Percentiles rank a stretch among this genome's conserved stretches.
phyloP scores from a whole-genome alignment of 352 stramenopile genomes.

The Phytophthora citricola region DNA sequence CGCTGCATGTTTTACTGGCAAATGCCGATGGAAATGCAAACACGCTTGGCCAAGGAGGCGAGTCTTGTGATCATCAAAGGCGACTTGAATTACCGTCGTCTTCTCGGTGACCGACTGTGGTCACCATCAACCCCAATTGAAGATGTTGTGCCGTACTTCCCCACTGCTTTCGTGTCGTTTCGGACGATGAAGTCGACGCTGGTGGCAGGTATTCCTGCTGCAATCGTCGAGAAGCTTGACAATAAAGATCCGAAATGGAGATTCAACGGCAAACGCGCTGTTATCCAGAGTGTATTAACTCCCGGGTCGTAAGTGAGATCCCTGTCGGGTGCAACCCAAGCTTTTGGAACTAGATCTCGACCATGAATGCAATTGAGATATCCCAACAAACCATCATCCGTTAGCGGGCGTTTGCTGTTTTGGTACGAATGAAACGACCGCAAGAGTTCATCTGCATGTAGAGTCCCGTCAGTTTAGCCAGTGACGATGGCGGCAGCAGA shows the following conservation, averaged over 20 bases:
- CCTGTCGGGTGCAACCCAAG: background rate
- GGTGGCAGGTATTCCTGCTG: conserved; percentile 59
- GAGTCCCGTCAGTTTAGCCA: conserved; percentile 13
- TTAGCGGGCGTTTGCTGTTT: background rate
- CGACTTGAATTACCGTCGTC: conserved; percentile 96
- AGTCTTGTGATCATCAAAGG: conserved; percentile 97
- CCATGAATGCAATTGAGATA: background rate
- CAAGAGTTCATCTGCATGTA: background rate
- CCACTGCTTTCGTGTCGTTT: conserved; percentile 66
- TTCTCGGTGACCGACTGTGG: conserved; percentile 95
- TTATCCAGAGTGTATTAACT: conserved; percentile 62
- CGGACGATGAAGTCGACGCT: conserved; percentile 81
- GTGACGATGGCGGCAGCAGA: conserved; percentile 42
- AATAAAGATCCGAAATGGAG: conserved; percentile 63
- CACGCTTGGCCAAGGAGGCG: conserved; percentile 39
- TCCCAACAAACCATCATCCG: background rate
- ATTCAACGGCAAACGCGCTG: conserved; percentile 70
- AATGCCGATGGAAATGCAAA: conserved; percentile 47
- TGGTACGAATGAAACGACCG: conserved; percentile 14
- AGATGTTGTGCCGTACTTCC: conserved; percentile 86
- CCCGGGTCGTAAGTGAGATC: background rate
- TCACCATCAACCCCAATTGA: conserved; percentile 81
- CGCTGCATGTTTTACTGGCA: conserved; percentile 77
- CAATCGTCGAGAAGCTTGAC: conserved; percentile 50
- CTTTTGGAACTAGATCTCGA: background rate